phyloP scores from a whole-genome alignment of 495 filamentous ascomycete genomes.

The Penicillium cataractarum region DNA sequence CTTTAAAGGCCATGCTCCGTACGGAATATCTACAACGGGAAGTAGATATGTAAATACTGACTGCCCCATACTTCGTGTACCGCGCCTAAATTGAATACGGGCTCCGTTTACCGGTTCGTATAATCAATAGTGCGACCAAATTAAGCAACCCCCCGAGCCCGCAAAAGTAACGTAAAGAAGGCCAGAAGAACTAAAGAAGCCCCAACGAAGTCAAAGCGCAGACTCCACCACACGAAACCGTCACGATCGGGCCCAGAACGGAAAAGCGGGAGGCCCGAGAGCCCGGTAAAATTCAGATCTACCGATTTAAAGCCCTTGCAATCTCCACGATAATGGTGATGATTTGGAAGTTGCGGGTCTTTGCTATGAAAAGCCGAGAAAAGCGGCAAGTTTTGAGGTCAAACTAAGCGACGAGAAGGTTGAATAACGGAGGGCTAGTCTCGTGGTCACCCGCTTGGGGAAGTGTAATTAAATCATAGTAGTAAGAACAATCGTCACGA shows the following conservation, averaged over 20 bases:
- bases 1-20: no score
- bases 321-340: conserved; percentile 12
- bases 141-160: conserved; percentile 9
- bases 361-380: background rate
- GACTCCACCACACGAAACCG: conserved; percentile 14
- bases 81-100: background rate
- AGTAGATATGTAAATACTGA: background rate
- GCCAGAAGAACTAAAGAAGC: conserved; percentile 11
- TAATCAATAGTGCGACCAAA: conserved; percentile 1
- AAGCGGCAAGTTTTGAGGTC: conserved; percentile 1
- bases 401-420: background rate
- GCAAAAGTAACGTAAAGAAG: conserved; percentile 13
- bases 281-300: conserved; percentile 29
- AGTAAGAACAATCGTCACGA: background rate
- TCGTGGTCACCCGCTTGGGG: background rate
- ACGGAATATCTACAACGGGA: background rate
- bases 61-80: background rate
- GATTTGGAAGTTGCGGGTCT: background rate
- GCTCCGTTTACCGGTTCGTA: background rate
- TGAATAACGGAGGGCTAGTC: background rate
- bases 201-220: conserved; percentile 14
- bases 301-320: conserved; percentile 17
- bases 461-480: background rate
- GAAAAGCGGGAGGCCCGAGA: conserved; percentile 23
- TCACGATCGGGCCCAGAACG: conserved; percentile 5